Evolutionary conservation across 108 stramenopile species (phyloP).

Genomic region (Cyclotella choctawhatcheeana): DNA sequence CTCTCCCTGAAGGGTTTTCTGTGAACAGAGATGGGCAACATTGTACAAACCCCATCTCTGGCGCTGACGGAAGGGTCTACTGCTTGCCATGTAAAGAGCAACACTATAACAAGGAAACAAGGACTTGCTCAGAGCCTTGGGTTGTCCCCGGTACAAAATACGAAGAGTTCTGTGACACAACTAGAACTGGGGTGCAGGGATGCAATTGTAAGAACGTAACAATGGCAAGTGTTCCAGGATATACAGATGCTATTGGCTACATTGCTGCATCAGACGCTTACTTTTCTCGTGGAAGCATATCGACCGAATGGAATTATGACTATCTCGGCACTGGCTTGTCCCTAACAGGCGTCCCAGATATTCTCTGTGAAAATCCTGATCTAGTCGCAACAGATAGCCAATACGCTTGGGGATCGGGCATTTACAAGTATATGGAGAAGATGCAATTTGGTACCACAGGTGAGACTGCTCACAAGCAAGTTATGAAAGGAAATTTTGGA

Average conservation of each 20-base stretch:
- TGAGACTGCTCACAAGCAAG: slow-evolving; percentile 47
- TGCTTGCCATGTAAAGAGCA: slow-evolving; percentile 50
- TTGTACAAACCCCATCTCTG: slow-evolving; percentile 44
- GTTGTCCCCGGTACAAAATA: slow-evolving; percentile 32
- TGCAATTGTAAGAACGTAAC: slow-evolving; percentile 33
- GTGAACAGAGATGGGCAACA: slow-evolving; percentile 28
- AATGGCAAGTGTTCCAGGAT: slow-evolving; percentile 22
- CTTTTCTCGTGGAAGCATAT: slow-evolving; percentile 40
- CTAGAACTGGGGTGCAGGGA: slow-evolving; percentile 37
- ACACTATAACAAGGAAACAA: slow-evolving; percentile 24
- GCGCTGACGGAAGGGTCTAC: slow-evolving; percentile 34
- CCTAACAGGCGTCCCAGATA: slow-evolving; percentile 22
- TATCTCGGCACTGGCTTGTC: slow-evolving; percentile 43
- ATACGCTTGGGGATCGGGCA: slow-evolving; percentile 41
- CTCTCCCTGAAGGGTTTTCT: too few relatives aligned
- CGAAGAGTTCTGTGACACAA: slow-evolving; percentile 37
- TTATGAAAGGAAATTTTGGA: slow-evolving; percentile 47
- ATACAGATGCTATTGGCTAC: slow-evolving; percentile 19
- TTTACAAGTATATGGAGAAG: slow-evolving; percentile 54
- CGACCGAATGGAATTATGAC: slow-evolving; percentile 46
- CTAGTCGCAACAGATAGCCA: slow-evolving; percentile 41
- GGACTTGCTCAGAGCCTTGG: slow-evolving; percentile 31
- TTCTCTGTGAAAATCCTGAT: slow-evolving; percentile 46
- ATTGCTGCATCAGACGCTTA: slow-evolving; percentile 35
- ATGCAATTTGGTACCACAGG: slow-evolving; percentile 40